Evolutionary conservation across 1,139 yeast genomes (phyloP), one percentile per base, ranked within the genome.

Genomic region (Scheffersomyces titani): DNA sequence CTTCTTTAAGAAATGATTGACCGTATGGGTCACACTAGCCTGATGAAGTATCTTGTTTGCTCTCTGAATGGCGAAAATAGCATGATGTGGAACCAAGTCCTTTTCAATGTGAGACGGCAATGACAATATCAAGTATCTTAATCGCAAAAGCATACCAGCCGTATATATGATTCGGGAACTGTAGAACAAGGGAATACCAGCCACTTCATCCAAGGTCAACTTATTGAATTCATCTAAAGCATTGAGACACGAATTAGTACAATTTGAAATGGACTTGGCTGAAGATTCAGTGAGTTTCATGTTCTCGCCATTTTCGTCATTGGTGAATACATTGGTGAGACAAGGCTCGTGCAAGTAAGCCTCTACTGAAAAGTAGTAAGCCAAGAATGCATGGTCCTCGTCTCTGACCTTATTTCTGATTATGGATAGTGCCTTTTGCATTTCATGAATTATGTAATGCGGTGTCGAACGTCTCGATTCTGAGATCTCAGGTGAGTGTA

Each of bases 311-410:
- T 58, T 59, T n/a, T 52, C 57, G 6, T 68, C 67, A 20, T 71
- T 70, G 13, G 54, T 48, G 36, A 65, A 70, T 46, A 69, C 70
- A 55, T 70, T 75, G 58, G 77, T 81, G 55, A 83, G 67, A 47
- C 75, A 78, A 4, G 85, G 86, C 66, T 88, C 96, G 69, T 89
- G 89, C 19, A 91, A 72, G 66, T 86, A 89, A 0, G 94, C 93
- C 63, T 89, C 91, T 16, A 89, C 86, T 0, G 94, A 83, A 62
- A 83, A 83, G 62, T 78, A 82, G 69, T 81, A 87, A 0, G 88
- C 78, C 65, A 81, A 68, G 47, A 79, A 67, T 9, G 78, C 73
- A 60, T 78, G 77, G 55, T 82, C 77, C 44, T 74, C 71, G 5
- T 70, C 63, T 3, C 73, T 68, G 22, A 87, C 78, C 51, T 70